Evolutionary conservation across 2,329 filamentous ascomycete genomes (phyloP), one percentile per base, ranked within the genome.

Genomic region (Coleophoma eucalyptorum): DNA sequence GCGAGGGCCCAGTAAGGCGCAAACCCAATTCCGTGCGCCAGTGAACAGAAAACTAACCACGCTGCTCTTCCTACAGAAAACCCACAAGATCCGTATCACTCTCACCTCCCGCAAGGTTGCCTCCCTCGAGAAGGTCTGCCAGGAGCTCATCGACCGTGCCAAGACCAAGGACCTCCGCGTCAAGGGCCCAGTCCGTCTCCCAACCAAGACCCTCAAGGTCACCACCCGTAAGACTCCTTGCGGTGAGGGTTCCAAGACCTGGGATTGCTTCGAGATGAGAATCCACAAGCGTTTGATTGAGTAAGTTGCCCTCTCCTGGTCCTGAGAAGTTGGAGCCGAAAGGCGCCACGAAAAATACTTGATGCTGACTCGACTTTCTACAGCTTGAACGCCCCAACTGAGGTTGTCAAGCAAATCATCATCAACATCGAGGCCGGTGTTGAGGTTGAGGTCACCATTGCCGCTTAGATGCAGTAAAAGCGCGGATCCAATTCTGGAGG

Each of bases 211-310:
- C 74, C 84, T 97, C 69, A 90, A 94, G 83, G 55, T 38, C 35
- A 38, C 35, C 35, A 38, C 94, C 82, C 89, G 94, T 72, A 99
- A 99, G 89, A 97, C 94, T 62, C 94, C 94, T 74, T 94, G 89
- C 79, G 94, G 94, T 89, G 94, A 99, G 86, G 94, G 94, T 80
- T 95, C 89, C 77, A 99, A 99, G 90, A 99, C 94, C 72, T 99
- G 94, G 94, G 94, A 97, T 75, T 86, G 83, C 76, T 99, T 82
- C 77, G 93, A 99, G 87, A 95, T 99, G 91, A 88, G 93, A 80
- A 96, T 97, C 74, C 91, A 97, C 86, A 97, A 97, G 88, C 89
- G 92, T 67, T 83, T 97, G 71, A 97, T 97, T 72, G 92, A 96
- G 84, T 89, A 72, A 67, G 84, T 81, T 42, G 26, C 38, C 47